Evolutionary conservation across 768 basidiomycete species (phyloP).

Genomic region (Mycena rosella): DNA sequence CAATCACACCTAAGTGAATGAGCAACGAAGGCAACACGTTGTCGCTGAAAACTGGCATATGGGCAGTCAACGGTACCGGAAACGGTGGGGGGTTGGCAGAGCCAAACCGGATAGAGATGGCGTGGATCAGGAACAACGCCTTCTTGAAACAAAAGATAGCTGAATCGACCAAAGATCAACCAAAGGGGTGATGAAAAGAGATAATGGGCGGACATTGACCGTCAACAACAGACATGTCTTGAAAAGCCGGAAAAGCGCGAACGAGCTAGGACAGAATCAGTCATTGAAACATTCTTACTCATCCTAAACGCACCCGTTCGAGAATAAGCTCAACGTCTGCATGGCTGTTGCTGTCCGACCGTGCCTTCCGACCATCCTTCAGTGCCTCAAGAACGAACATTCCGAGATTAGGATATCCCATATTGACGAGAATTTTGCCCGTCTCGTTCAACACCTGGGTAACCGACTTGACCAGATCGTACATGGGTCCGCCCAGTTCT

Average conservation of each 20-base stretch:
- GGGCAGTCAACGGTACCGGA: slow-evolving; percentile 69
- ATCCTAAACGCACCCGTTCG: slow-evolving; percentile 63
- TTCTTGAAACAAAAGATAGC: slow-evolving; percentile 94
- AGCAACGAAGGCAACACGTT: slow-evolving; percentile 89
- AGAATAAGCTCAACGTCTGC: slow-evolving; percentile 69
- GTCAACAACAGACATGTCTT: slow-evolving; percentile 78
- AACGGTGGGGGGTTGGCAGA: slow-evolving; percentile 65
- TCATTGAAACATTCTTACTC: not conserved
- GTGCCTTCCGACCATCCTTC: slow-evolving; percentile 60
- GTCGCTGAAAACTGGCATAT: slow-evolving; percentile 80
- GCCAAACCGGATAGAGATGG: slow-evolving; percentile 76
- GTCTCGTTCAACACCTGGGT: slow-evolving; percentile 77
- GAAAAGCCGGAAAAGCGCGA: slow-evolving; percentile 83
- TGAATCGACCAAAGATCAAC: slow-evolving; percentile 45
- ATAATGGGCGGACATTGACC: slow-evolving; percentile 64
- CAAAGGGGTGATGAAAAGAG: slow-evolving; percentile 20
- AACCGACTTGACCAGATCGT: slow-evolving; percentile 79
- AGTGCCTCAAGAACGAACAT: slow-evolving; percentile 79
- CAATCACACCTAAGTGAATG: slow-evolving; percentile 80
- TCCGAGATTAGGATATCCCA: slow-evolving; percentile 79
- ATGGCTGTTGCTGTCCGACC: slow-evolving; percentile 41
- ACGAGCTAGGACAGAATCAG: slow-evolving; percentile 67
- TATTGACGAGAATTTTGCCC: slow-evolving; percentile 69
- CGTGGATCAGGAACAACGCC: slow-evolving; percentile 84
- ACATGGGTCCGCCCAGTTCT: slow-evolving; percentile 79